These are phyloP conservation scores for Odontarrhena argentea DNA, from an alignment of 345 rosid genomes.

Conservation along the genomic window DNA sequence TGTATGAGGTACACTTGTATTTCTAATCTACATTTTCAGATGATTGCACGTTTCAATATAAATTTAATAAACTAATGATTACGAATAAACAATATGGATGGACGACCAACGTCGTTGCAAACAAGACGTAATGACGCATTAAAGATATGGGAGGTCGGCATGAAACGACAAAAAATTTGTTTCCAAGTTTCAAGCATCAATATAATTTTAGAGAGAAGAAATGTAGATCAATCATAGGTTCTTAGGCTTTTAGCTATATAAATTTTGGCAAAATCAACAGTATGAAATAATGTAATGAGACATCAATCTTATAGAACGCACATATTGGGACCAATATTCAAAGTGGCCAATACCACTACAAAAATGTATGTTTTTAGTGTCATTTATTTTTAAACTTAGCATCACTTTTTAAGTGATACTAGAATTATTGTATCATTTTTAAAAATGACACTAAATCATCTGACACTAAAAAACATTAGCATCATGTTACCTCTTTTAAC, in stretches of 20 bases:
- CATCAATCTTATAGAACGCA: not conserved
- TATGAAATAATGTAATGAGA: not conserved
- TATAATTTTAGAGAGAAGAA: not conserved
- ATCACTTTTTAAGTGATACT: too few species aligned
- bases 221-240: not conserved
- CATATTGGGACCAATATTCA: not conserved
- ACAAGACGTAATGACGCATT: conserved; percentile 22
- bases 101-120: conserved; percentile 10
- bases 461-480: too few species aligned
- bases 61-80: conserved; percentile 14
- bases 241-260: not conserved
- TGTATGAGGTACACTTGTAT: not conserved
- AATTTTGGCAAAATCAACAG: not conserved
- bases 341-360: not conserved
- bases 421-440: too few species aligned
- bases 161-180: conserved; percentile 33
- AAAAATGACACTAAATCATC: too few species aligned
- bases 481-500: too few species aligned
- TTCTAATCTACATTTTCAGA: conserved; percentile 1
- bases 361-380: too few species aligned
- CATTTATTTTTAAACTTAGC: too few species aligned
- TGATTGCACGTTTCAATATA: conserved; percentile 13
- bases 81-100: conserved; percentile 12
- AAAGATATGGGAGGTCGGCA: conserved; percentile 39
- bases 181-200: conserved; percentile 4